Percentiles rank a stretch among this genome's conserved stretches.
Evolutionary conservation across 1,284 basidiomycete genomes (phyloP).

Genomic region (Fistulinella cinereoalba): DNA sequence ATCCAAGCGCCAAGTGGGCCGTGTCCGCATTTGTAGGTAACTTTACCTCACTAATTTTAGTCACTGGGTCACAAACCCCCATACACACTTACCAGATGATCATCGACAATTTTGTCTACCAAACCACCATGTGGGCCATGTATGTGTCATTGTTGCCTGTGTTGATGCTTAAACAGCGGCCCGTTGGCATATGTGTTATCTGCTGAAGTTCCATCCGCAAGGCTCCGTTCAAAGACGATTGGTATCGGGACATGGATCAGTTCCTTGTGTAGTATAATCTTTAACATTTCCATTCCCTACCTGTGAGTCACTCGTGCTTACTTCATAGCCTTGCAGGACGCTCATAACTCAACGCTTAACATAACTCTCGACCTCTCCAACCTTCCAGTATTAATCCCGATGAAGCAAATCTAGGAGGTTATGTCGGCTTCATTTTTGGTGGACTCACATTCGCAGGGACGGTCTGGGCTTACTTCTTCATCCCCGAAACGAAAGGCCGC

Average conservation of each 20-base stretch:
- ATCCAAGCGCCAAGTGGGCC: slow-evolving; percentile 20
- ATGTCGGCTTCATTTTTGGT: slow-evolving; percentile 32
- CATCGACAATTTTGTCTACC: slow-evolving; percentile 29
- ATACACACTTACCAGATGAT: slow-evolving; percentile 21
- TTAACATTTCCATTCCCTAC: slow-evolving; percentile 27
- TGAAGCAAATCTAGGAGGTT: slow-evolving; percentile 27
- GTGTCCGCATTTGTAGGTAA: slow-evolving; percentile 23
- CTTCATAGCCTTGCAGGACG: too few relatives aligned
- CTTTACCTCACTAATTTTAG: not conserved
- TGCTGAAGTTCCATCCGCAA: slow-evolving; percentile 30
- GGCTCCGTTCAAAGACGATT: slow-evolving; percentile 33
- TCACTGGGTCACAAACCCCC: not conserved
- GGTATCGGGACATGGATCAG: slow-evolving; percentile 27
- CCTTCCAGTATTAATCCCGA: slow-evolving; percentile 31
- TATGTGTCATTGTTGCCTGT: too few relatives aligned
- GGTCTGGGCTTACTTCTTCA: slow-evolving; percentile 26
- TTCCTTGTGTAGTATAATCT: slow-evolving; percentile 22
- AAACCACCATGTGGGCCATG: slow-evolving; percentile 26
- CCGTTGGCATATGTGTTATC: slow-evolving; percentile 30
- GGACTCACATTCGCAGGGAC: slow-evolving; percentile 20
- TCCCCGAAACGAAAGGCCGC: slow-evolving; percentile 30
- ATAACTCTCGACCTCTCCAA: too few relatives aligned
- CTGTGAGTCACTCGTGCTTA: slow-evolving; percentile 16
- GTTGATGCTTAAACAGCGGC: slow-evolving; percentile 14
- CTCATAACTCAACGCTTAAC: too few relatives aligned